phyloP scores from a whole-genome alignment of 1,139 yeast genomes.

The Pichia terricola region DNA sequence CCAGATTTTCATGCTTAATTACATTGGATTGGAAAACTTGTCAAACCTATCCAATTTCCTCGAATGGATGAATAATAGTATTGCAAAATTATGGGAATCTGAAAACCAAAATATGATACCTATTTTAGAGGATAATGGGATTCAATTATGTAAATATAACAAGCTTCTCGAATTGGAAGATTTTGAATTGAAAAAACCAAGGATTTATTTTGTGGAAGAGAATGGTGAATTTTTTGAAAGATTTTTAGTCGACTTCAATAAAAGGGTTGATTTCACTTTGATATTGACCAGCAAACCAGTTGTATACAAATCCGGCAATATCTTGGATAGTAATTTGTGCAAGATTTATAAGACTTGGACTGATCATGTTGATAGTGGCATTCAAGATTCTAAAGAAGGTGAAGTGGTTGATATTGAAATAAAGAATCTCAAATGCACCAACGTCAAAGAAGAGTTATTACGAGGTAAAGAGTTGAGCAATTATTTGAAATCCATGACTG shows the following conservation, averaged over 20 bases:
- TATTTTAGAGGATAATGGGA: slow-evolving; percentile 65
- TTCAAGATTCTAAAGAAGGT: slow-evolving; percentile 42
- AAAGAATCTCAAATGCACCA: slow-evolving; percentile 25
- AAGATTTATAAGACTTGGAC: slow-evolving; percentile 53
- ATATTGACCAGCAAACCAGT: slow-evolving; percentile 59
- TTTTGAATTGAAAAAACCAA: slow-evolving; percentile 41
- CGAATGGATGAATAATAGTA: slow-evolving; percentile 88
- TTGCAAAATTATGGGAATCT: slow-evolving; percentile 75
- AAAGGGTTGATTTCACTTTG: slow-evolving; percentile 57
- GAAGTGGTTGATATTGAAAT: slow-evolving; percentile 44
- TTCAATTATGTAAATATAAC: slow-evolving; percentile 47
- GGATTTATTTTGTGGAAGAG: slow-evolving; percentile 64
- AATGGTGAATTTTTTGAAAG: slow-evolving; percentile 31
- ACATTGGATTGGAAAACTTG: slow-evolving; percentile 70
- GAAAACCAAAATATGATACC: slow-evolving; percentile 30
- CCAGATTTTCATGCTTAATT: slow-evolving; percentile 55
- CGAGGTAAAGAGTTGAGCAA: slow-evolving; percentile 39
- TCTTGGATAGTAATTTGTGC: slow-evolving; percentile 25
- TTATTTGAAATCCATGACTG: slow-evolving; percentile 38
- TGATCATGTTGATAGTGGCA: slow-evolving; percentile 27
- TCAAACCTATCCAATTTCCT: slow-evolving; percentile 81
- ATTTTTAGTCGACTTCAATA: slow-evolving; percentile 52
- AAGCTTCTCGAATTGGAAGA: slow-evolving; percentile 37
- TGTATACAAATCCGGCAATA: slow-evolving; percentile 2
- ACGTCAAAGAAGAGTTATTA: slow-evolving; percentile 41